Evolutionary conservation across 139 green algal species (phyloP), one percentile per base, ranked within the genome.

Genomic region (Mychonastes homosphaera): DNA sequence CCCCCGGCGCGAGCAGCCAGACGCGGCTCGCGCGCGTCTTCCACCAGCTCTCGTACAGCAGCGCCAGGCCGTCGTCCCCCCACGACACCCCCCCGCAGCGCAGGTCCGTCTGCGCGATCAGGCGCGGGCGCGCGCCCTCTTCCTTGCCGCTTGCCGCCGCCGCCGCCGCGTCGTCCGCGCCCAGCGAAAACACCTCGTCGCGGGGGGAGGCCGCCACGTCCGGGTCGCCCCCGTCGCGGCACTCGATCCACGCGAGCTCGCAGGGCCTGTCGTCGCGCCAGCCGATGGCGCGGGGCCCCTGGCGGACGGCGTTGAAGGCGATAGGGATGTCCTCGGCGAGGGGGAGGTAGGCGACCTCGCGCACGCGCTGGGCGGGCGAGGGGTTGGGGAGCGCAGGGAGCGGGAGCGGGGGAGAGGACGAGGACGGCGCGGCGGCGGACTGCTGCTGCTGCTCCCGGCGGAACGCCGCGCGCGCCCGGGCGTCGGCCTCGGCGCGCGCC

Each of bases 241-340:
- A 74, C 70, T 95, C 92, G 1, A 85, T 88, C 87, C 86, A 95
- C 30, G 44, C 67, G 12, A 96, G 48, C 74, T 90, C 76, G 8
- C 79, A 72, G 0, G 80, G 74, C 59, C 82, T 79, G 72, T 98
- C 92, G 35, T 72, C 56, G 2, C 92, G 74, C 92, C 92, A 99
- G 45, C 74, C 66, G 21, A 99, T 72, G 10, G 55, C 67, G 4
- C 93, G 77, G 0, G 85, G 88, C 12, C 91, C 91, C 61, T 30
- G 56, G 16, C 49, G 48, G 27, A 73, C 81, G 56, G 66, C 79
- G 79, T 97, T 85, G 70, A 94, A 93, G 15, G 86, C 80, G 36
- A 97, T 89, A 23, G 92, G 92, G 41, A 99, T 97, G 66, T 95
- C 79, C 46, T 96, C 84, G 0, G 90, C 91, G 47, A 99, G 74